A percentile compares a stretch with the other conserved stretches of the same genome.
phyloP scores from a whole-genome alignment of 805 yeast species.

The Teunomyces kruisii region DNA sequence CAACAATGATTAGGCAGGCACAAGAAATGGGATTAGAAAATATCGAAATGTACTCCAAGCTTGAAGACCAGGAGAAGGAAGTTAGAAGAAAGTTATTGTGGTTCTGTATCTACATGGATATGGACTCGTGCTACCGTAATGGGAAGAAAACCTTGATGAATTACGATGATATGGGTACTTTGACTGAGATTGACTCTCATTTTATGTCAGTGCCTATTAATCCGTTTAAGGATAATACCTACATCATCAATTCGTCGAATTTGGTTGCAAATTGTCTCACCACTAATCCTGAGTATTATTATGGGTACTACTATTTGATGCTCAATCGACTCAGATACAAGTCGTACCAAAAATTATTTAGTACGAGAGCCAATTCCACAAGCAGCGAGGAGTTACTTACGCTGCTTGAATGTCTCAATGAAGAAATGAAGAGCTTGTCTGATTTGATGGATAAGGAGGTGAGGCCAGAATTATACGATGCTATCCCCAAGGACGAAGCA shows the following conservation, averaged over 20 bases:
- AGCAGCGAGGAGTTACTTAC: constrained; percentile 6
- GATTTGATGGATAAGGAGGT: constrained; percentile 16
- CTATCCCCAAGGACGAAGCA: neutral
- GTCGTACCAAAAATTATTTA: constrained; percentile 25
- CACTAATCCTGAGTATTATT: constrained; percentile 12
- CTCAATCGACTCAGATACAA: constrained; percentile 22
- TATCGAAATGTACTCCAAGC: constrained; percentile 35
- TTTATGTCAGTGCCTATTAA: constrained; percentile 14
- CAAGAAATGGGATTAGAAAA: constrained; percentile 59
- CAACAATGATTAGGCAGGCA: constrained; percentile 53
- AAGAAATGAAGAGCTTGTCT: constrained; percentile 18
- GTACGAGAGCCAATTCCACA: constrained; percentile 12
- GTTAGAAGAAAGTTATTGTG: constrained; percentile 49
- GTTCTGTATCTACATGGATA: constrained; percentile 47
- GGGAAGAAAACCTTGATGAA: constrained; percentile 52
- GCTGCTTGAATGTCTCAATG: constrained; percentile 16
- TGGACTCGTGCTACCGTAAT: constrained; percentile 41
- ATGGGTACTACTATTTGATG: constrained; percentile 11
- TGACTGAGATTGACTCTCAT: constrained; percentile 14
- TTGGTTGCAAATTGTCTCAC: constrained; percentile 9
- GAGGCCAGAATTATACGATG: constrained; percentile 19
- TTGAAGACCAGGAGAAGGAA: constrained; percentile 30
- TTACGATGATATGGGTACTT: constrained; percentile 37
- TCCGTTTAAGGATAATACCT: constrained; percentile 7
- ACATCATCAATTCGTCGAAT: neutral